Conservation (phyloP, 495 filamentous ascomycete species). For the Articulospora tetracladia region DNA sequence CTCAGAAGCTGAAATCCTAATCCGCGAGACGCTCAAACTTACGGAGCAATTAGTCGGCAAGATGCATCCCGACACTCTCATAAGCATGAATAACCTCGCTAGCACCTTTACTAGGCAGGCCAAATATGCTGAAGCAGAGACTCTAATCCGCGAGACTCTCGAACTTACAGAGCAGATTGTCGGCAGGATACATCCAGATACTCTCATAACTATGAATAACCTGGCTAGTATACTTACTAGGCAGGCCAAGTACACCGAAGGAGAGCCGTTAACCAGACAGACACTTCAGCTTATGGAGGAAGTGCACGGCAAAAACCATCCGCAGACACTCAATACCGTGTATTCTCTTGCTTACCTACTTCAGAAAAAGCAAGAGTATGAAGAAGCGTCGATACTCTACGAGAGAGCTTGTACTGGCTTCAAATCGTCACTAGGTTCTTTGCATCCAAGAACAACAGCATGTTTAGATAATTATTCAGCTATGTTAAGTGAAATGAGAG, state of each 20-base stretch:
- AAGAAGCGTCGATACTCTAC: constrained; percentile 2
- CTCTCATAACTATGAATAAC: constrained; percentile 25
- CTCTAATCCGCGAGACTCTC: constrained; percentile 23
- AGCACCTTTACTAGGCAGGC: neutral
- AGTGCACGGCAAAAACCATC: constrained; percentile 20
- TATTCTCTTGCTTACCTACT: constrained; percentile 21
- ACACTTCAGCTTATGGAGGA: constrained; percentile 21
- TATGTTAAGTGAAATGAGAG: constrained; percentile 6
- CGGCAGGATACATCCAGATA: constrained; percentile 27
- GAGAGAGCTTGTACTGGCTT: neutral
- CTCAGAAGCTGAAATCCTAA: neutral
- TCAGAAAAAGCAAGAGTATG: constrained; percentile 4
- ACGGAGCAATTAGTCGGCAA: constrained; percentile 17
- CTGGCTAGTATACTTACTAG: constrained; percentile 24
- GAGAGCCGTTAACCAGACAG: constrained; percentile 27
- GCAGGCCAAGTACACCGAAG: constrained; percentile 32
- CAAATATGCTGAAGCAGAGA: constrained; percentile 30
- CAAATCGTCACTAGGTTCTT: constrained; percentile 5
- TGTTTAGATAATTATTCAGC: constrained; percentile 14
- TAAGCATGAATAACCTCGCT: constrained; percentile 7
- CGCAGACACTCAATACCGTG: constrained; percentile 26
- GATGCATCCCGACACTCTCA: constrained; percentile 22
- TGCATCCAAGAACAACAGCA: constrained; percentile 4
- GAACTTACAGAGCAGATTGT: constrained; percentile 23
- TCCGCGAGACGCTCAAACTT: constrained; percentile 4